Percentiles rank a stretch among this genome's conserved stretches.
phyloP scores from a whole-genome alignment of 805 yeast species.

The Sungouiozyma intestinalis region DNA sequence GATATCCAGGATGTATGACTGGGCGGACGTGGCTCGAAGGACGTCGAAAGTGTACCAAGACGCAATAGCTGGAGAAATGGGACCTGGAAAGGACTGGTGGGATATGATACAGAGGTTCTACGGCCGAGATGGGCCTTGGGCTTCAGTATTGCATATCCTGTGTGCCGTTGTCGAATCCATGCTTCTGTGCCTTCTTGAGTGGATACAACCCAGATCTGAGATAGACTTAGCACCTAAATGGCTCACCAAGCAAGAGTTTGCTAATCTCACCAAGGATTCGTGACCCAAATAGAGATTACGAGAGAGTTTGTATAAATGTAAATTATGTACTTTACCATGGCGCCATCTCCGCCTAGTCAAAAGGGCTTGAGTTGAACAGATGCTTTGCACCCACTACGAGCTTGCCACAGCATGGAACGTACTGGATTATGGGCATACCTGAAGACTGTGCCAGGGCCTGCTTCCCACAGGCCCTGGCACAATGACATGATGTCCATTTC shows the following conservation, averaged over 20 bases:
- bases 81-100: conserved; percentile 42
- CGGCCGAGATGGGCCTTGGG: conserved; percentile 64
- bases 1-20: conserved; percentile 74
- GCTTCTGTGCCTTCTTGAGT: conserved; percentile 51
- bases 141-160: conserved; percentile 72
- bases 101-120: conserved; percentile 55
- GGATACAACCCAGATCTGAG: conserved; percentile 51
- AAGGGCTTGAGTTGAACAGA: no score
- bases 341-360: no score
- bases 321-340: no score
- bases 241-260: conserved; percentile 40
- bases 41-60: conserved; percentile 74
- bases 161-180: conserved; percentile 75
- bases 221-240: conserved; percentile 77
- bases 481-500: no score
- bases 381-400: no score
- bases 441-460: no score
- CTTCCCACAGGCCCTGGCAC: no score
- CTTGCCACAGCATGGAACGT: no score
- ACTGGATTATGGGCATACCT: no score
- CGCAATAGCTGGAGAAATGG: conserved; percentile 27
- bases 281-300: no score
- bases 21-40: conserved; percentile 80
- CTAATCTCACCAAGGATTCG: no score
- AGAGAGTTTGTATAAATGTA: no score